phyloP scores from a whole-genome alignment of 306 rosid genomes.

The Fagus crenata region DNA sequence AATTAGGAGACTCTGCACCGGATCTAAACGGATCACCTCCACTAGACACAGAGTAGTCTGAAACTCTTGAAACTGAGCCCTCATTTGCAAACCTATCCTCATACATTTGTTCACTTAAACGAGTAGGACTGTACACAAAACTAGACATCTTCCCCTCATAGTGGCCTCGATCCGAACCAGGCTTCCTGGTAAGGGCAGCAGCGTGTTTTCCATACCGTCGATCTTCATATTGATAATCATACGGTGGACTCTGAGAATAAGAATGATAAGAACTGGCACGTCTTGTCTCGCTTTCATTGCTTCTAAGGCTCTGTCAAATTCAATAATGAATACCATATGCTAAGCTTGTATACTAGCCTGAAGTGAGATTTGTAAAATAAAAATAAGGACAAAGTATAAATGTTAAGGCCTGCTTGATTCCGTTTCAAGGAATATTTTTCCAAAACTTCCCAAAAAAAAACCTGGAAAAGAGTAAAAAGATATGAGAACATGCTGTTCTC shows the following conservation, averaged over 20 bases:
- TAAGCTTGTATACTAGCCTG: conserved; percentile 23
- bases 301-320: conserved; percentile 53
- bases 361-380: conserved; percentile 11
- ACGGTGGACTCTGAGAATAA: conserved; percentile 97
- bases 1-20: conserved; percentile 64
- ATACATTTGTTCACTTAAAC: conserved; percentile 55
- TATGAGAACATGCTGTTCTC: not conserved
- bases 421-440: conserved; percentile 1
- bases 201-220: conserved; percentile 79
- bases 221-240: conserved; percentile 93
- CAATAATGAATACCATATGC: conserved; percentile 20
- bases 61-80: conserved; percentile 68
- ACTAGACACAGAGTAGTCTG: conserved; percentile 74
- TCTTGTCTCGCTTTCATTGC: conserved; percentile 63
- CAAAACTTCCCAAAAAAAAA: not conserved
- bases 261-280: conserved; percentile 99
- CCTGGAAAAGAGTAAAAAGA: not conserved
- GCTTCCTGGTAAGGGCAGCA: conserved; percentile 69
- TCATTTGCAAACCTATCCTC: conserved; percentile 81
- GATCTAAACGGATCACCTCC: conserved; percentile 71
- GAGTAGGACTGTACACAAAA: conserved; percentile 72
- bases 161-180: conserved; percentile 82
- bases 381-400: conserved; percentile 13
- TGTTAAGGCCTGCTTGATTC: conserved; percentile 2
- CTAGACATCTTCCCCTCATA: conserved; percentile 75